Base-by-base conservation (phyloP, 2,329 filamentous ascomycete genomes). In the Scedosporium minutisporum region DNA sequence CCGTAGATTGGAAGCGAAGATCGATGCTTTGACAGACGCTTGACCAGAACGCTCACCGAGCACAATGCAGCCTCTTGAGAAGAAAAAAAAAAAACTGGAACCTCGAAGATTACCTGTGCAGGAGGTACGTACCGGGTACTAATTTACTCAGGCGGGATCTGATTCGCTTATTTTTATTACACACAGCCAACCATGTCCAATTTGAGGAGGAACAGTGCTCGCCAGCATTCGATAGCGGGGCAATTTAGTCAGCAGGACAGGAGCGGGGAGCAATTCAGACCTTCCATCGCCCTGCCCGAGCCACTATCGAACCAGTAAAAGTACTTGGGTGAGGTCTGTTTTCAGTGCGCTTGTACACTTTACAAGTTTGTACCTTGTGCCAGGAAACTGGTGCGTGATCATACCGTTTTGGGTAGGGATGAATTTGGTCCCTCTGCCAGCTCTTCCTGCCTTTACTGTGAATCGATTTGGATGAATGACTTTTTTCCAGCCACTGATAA, bases 1-100 rank as follows among this genome's bases (percentile, higher is more conserved):
- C 38, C 66, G 65, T 64, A 66, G 64, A 65, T 64, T 63, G 65
- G 63, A 64, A 62, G 63, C 64, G 63, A 63, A 63, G 57, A 38
- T 10, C 23, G 55, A 38, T 6, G 27, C 51, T 41, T 38, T n/a
- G 55, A 33, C 55, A 41, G 25, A 25, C 33, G 69, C 69, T 66
- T 27, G 65, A 72, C 70, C 58, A 71, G 69, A 72, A 72, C 65
- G 68, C 64, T 72, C 70, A 72, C 70, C 70, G 70, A 71, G 61
- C 51, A 46, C 21, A 14, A n/a, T 27, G 51, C 18, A 55, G 18
- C 51, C 33, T 38, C 10, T 38, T 1, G 33, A 61, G 41, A 48
- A 41, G 27, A 46, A 60, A 42, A 51, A 53, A 61, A 61, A 61
- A 61, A 21, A 25, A 55, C n/a, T 14, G 51, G 51, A 29, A 23